Percentiles rank a stretch among this genome's conserved stretches.
These are phyloP conservation scores for Cryomyces antarcticus DNA, from an alignment of 495 filamentous ascomycete species.

Conservation along the genomic window DNA sequence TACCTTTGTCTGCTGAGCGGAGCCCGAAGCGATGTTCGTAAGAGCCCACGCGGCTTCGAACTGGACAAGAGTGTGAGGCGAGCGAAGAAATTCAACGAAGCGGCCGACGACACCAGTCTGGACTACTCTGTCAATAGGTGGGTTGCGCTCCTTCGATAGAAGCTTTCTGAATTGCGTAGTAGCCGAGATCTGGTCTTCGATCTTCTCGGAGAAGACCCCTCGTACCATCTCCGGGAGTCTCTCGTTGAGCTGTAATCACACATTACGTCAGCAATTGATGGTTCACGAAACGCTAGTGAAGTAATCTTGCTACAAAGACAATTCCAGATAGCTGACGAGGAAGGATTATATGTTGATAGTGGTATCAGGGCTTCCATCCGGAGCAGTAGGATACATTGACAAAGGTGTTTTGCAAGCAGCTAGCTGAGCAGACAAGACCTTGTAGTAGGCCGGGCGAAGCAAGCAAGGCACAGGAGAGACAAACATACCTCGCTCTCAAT, in stretches of 20 bases:
- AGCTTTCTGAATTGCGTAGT: conserved; percentile 98
- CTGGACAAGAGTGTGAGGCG: conserved; percentile 94
- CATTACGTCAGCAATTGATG: neutral
- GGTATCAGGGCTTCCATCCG: neutral
- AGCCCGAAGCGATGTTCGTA: conserved; percentile 98
- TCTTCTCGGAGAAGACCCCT: conserved; percentile 95
- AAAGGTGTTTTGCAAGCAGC: too few species aligned
- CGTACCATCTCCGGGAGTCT: conserved; percentile 96
- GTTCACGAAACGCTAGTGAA: neutral
- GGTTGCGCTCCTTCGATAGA: conserved; percentile 95
- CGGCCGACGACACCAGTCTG: conserved; percentile 94
- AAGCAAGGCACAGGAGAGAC: neutral
- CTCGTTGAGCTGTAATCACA: conserved; percentile 56
- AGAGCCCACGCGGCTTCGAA: conserved; percentile 99
- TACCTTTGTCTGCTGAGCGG: conserved; percentile 91
- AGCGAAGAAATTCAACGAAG: conserved; percentile 96
- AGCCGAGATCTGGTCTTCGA: conserved; percentile 94
- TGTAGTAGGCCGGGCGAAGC: too few species aligned
- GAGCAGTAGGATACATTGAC: conserved; percentile 1
- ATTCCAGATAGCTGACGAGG: too few species aligned
- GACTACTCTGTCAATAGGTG: conserved; percentile 96
- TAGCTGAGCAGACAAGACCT: too few species aligned
- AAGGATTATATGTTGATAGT: neutral
- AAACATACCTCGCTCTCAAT: conserved; percentile 87
- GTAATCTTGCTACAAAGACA: neutral